Evolutionary conservation across 371 early-diverging fungal genomes (phyloP).

Genomic region (Vairimorpha apis): DNA sequence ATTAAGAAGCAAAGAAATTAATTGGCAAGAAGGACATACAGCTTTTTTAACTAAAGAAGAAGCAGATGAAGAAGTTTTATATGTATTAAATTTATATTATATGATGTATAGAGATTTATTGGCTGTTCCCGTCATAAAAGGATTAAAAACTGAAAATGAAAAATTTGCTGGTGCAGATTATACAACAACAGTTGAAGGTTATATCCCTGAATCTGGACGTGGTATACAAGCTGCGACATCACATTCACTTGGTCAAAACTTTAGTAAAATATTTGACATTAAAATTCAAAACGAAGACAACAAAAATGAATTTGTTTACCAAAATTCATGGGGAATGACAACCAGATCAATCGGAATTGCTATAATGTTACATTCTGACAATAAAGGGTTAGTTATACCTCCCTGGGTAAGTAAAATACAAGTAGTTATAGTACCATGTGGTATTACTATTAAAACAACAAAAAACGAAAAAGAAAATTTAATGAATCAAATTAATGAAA

Average conservation of each 20-base stretch:
- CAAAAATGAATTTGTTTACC: slow-evolving; percentile 72
- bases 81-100: slow-evolving; percentile 87
- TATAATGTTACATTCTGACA: slow-evolving; percentile 94
- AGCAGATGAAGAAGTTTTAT: slow-evolving; percentile 79
- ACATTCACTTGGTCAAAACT: slow-evolving; percentile 97
- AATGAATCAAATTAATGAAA: slow-evolving; percentile 64
- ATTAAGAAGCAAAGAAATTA: slow-evolving; percentile 95
- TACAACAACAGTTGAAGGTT: slow-evolving; percentile 96
- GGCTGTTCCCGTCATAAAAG: slow-evolving; percentile 95
- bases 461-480: slow-evolving; percentile 67
- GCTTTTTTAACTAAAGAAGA: slow-evolving; percentile 82
- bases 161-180: slow-evolving; percentile 97
- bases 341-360: slow-evolving; percentile 98
- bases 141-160: slow-evolving; percentile 95
- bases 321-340: slow-evolving; percentile 98
- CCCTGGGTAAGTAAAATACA: slow-evolving; percentile 86
- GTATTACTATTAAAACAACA: slow-evolving; percentile 75
- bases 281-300: slow-evolving; percentile 67
- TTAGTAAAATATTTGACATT: slow-evolving; percentile 93
- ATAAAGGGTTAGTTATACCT: slow-evolving; percentile 94
- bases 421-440: slow-evolving; percentile 87
- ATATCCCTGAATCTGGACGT: slow-evolving; percentile 90
- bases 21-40: slow-evolving; percentile 99
- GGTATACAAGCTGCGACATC: slow-evolving; percentile 98
- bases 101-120: slow-evolving; percentile 88